phyloP scores from a whole-genome alignment of 345 rosid genomes.

The Citrus reticulata region DNA sequence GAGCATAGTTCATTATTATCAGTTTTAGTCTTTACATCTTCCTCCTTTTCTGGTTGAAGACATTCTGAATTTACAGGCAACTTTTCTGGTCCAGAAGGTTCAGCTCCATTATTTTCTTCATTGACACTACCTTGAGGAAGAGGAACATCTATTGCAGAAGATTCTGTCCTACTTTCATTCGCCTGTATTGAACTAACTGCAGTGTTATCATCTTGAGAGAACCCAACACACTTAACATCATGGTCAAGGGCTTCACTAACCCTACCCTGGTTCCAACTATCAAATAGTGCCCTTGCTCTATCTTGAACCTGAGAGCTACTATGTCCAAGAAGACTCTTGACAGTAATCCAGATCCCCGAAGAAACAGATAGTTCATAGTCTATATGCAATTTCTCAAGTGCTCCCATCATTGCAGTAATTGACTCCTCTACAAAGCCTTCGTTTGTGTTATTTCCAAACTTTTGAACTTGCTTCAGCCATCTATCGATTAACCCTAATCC shows the following conservation, averaged over 20 bases:
- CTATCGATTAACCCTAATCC: conserved; percentile 69
- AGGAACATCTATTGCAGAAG: conserved; percentile 31
- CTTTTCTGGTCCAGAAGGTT: conserved; percentile 28
- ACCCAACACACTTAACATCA: conserved; percentile 27
- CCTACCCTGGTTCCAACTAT: conserved; percentile 52
- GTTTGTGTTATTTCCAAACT: conserved; percentile 34
- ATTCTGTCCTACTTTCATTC: conserved; percentile 30
- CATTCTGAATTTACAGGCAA: conserved; percentile 34
- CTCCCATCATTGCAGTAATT: conserved; percentile 60
- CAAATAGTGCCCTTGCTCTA: conserved; percentile 56
- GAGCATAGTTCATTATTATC: conserved; percentile 24
- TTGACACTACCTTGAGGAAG: conserved; percentile 29
- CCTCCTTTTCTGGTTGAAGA: conserved; percentile 30
- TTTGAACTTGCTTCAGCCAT: conserved; percentile 74
- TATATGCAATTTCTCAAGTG: conserved; percentile 68
- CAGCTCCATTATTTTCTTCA: conserved; percentile 34
- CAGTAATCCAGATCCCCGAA: conserved; percentile 69
- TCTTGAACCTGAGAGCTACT: conserved; percentile 59
- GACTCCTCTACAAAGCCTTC: conserved; percentile 69
- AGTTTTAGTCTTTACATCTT: conserved; percentile 35
- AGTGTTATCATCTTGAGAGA: conserved; percentile 25
- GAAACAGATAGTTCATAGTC: conserved; percentile 59
- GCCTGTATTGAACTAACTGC: conserved; percentile 20
- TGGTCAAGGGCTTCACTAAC: conserved; percentile 24
- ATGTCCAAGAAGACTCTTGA: conserved; percentile 68